phyloP scores from a whole-genome alignment of 768 basidiomycete genomes.

The Amanita inopinata region DNA sequence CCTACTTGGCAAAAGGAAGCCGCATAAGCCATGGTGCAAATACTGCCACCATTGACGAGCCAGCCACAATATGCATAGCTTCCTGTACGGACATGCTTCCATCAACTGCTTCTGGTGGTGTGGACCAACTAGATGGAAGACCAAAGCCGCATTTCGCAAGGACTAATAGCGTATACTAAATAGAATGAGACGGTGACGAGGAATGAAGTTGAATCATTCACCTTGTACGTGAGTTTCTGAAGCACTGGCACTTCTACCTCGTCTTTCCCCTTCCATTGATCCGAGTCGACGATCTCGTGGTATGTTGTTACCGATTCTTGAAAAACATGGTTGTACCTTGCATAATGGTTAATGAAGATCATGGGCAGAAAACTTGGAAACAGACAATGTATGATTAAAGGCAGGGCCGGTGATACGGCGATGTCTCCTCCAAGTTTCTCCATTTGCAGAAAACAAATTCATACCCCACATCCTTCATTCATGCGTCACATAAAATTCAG shows the following conservation, averaged over 20 bases:
- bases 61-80: slow-evolving; percentile 10
- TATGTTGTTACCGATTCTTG: slow-evolving; percentile 21
- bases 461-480: slow-evolving; percentile 21
- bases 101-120: not conserved
- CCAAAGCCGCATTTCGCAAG: slow-evolving; percentile 10
- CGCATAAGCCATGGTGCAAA: not conserved
- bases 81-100: slow-evolving; percentile 9
- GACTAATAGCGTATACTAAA: slow-evolving; percentile 8
- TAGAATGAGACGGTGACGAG: not conserved
- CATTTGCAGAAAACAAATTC: slow-evolving; percentile 28
- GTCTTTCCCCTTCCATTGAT: slow-evolving; percentile 19
- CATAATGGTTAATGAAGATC: slow-evolving; percentile 3
- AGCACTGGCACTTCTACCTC: slow-evolving; percentile 16
- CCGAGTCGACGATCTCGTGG: slow-evolving; percentile 22
- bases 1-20: slow-evolving; percentile 2
- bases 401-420: slow-evolving; percentile 28
- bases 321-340: slow-evolving; percentile 28
- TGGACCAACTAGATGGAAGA: slow-evolving; percentile 8
- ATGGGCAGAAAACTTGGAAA: not conserved
- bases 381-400: slow-evolving; percentile 25
- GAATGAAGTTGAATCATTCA: slow-evolving; percentile 3
- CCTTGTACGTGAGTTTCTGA: slow-evolving; percentile 23
- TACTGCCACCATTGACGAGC: not conserved
- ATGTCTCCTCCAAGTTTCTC: slow-evolving; percentile 29
- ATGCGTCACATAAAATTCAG: not conserved